A percentile compares a stretch with the other conserved stretches of the same genome.
Conservation (phyloP, 2,329 filamentous ascomycete genomes). For the Ilyonectria destructans region DNA sequence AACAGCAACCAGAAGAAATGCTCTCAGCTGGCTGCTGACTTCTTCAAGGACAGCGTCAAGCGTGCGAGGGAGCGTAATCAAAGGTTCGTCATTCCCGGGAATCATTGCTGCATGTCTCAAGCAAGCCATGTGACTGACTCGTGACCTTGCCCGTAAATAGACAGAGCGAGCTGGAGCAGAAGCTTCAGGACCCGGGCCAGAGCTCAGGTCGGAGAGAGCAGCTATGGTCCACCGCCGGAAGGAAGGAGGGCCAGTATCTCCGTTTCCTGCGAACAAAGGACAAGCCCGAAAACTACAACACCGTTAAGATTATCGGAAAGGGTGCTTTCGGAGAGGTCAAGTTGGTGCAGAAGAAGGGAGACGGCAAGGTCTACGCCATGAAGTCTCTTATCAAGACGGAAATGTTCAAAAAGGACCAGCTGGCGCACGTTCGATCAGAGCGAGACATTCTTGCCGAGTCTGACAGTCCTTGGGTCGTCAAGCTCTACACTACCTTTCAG, state of each 20-base stretch:
- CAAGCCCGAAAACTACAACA: conserved; percentile 93
- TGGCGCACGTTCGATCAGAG: conserved; percentile 97
- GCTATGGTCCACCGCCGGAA: conserved; percentile 87
- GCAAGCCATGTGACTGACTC: conserved; percentile 28
- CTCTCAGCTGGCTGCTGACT: conserved; percentile 83
- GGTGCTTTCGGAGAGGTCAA: conserved; percentile 99
- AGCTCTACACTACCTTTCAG: conserved; percentile 98
- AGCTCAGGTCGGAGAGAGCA: conserved; percentile 84
- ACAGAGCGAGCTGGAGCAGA: conserved; percentile 92
- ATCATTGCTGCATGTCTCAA: neutral
- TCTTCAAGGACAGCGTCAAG: conserved; percentile 99
- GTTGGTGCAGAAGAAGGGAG: conserved; percentile 94
- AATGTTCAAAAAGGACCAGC: conserved; percentile 99
- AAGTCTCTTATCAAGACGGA: conserved; percentile 99
- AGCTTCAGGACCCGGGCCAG: conserved; percentile 84
- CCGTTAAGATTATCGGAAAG: conserved; percentile 98
- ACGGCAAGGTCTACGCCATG: conserved; percentile 97
- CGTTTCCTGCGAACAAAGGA: conserved; percentile 96
- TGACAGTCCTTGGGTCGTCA: conserved; percentile 99
- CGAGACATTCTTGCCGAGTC: conserved; percentile 98
- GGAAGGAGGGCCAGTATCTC: conserved; percentile 92
- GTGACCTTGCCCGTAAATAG: conserved; percentile 62
- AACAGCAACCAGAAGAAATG: conserved; percentile 82
- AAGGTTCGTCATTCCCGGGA: conserved; percentile 71
- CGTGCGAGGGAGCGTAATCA: conserved; percentile 95